Conservation (phyloP, 2,329 filamentous ascomycete genomes). For the Ophiosphaerella herpotricha region DNA sequence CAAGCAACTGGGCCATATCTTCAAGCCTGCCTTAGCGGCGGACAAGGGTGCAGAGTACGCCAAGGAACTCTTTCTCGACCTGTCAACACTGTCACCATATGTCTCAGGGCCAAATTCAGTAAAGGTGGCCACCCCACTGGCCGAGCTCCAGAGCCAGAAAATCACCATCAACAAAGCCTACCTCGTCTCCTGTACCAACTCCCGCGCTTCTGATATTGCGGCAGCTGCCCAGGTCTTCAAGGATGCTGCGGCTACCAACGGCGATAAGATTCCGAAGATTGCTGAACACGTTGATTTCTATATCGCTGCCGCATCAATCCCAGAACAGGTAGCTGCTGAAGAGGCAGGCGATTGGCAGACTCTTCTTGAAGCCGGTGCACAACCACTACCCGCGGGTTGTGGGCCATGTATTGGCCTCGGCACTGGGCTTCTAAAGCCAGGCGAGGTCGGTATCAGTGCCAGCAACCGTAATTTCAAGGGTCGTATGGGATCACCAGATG, state of each 20-base stretch:
- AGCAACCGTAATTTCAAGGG: constrained; percentile 91
- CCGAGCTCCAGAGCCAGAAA: constrained; percentile 71
- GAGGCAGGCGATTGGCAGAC: constrained; percentile 84
- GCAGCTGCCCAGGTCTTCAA: constrained; percentile 85
- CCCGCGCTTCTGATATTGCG: constrained; percentile 76
- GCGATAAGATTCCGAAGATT: constrained; percentile 69
- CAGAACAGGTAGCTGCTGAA: constrained; percentile 78
- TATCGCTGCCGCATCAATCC: constrained; percentile 80
- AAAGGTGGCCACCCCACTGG: constrained; percentile 80
- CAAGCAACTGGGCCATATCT: constrained; percentile 41
- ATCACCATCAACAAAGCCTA: constrained; percentile 86
- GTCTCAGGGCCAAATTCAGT: constrained; percentile 89
- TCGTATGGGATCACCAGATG: constrained; percentile 79
- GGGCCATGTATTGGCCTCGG: constrained; percentile 87
- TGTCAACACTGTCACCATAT: constrained; percentile 82
- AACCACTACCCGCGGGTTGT: constrained; percentile 72
- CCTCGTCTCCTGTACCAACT: constrained; percentile 89
- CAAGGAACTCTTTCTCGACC: constrained; percentile 79
- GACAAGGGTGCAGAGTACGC: constrained; percentile 81
- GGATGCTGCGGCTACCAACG: constrained; percentile 66
- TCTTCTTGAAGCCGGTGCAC: constrained; percentile 78
- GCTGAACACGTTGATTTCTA: constrained; percentile 81
- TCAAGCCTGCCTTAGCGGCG: constrained; percentile 65
- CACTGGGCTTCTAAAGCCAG: constrained; percentile 76
- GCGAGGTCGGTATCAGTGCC: constrained; percentile 84